phyloP scores from a whole-genome alignment of 2,329 filamentous ascomycete genomes.

The Ophiostoma angusticollis region DNA sequence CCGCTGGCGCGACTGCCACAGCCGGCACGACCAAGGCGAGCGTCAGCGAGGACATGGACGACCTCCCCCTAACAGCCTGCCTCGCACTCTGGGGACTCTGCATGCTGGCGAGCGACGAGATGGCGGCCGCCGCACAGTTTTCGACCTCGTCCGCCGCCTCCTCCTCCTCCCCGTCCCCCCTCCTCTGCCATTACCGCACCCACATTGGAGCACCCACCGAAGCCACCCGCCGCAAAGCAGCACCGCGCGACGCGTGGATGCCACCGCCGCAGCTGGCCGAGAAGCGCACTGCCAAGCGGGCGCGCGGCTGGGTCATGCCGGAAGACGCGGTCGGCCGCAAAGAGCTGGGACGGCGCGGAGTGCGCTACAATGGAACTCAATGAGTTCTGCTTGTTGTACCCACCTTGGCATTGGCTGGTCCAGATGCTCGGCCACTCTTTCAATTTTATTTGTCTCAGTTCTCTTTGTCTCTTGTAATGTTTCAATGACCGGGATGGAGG shows the following conservation, averaged over 20 bases:
- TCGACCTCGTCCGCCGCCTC: too few species aligned
- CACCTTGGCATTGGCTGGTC: too few species aligned
- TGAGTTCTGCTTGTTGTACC: too few species aligned
- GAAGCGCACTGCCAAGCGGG: conserved; percentile 64
- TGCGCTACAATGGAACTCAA: conserved; percentile 35
- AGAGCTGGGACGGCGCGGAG: conserved; percentile 55
- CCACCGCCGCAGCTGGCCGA: conserved; percentile 58
- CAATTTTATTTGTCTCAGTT: too few species aligned
- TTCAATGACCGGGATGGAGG: too few species aligned
- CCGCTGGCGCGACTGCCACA: conserved; percentile 9
- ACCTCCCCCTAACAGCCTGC: conserved; percentile 49
- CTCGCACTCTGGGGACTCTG: conserved; percentile 69
- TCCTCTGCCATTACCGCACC: conserved; percentile 38
- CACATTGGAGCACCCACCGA: conserved; percentile 67
- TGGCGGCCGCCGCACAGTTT: conserved; percentile 15
- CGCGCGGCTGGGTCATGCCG: conserved; percentile 62
- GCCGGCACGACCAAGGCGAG: conserved; percentile 17
- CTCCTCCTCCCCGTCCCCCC: conserved; percentile 33
- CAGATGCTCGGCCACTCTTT: too few species aligned
- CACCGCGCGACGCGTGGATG: conserved; percentile 63
- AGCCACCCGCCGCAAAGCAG: conserved; percentile 55
- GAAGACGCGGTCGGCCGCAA: conserved; percentile 60
- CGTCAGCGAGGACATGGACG: conserved; percentile 18
- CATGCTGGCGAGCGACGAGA: conserved; percentile 25
- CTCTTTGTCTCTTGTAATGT: too few species aligned